Evolutionary conservation across 2,329 filamentous ascomycete genomes (phyloP).

Genomic region (Oidium heveae): DNA sequence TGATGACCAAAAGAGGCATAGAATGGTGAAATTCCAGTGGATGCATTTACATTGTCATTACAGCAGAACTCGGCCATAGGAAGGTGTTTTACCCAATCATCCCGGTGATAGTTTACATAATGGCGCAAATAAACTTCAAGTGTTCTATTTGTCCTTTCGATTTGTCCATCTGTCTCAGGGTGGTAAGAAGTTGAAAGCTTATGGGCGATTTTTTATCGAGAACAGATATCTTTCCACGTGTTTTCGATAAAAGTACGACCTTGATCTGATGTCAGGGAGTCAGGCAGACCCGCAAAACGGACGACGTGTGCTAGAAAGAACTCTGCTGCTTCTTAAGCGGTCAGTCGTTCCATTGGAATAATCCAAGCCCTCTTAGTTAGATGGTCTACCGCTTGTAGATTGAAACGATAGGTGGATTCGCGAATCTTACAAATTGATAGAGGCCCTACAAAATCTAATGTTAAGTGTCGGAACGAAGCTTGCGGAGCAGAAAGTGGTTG

Average conservation of each 20-base stretch:
- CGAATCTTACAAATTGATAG: neutral
- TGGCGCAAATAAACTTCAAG: neutral
- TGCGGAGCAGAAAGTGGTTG: neutral
- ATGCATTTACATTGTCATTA: neutral
- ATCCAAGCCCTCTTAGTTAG: neutral
- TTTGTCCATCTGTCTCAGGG: neutral
- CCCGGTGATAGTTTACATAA: neutral
- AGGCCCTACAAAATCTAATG: neutral
- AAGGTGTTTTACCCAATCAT: neutral
- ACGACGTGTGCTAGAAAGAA: neutral
- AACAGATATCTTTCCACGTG: too few species aligned
- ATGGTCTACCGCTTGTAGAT: neutral
- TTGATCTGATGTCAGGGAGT: neutral
- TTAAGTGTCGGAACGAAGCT: neutral
- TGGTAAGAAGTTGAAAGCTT: neutral
- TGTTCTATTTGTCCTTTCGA: neutral
- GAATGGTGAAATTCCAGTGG: neutral
- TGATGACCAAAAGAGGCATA: neutral
- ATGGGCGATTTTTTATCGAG: neutral
- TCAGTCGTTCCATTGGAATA: neutral
- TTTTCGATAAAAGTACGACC: neutral
- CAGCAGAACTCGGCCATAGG: neutral
- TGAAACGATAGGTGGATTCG: neutral
- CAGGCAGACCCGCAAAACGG: neutral
- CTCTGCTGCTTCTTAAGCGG: neutral